Evolutionary conservation across 2,329 filamentous ascomycete species (phyloP), one percentile per base, ranked within the genome.

Genomic region (Neonectria sp.): DNA sequence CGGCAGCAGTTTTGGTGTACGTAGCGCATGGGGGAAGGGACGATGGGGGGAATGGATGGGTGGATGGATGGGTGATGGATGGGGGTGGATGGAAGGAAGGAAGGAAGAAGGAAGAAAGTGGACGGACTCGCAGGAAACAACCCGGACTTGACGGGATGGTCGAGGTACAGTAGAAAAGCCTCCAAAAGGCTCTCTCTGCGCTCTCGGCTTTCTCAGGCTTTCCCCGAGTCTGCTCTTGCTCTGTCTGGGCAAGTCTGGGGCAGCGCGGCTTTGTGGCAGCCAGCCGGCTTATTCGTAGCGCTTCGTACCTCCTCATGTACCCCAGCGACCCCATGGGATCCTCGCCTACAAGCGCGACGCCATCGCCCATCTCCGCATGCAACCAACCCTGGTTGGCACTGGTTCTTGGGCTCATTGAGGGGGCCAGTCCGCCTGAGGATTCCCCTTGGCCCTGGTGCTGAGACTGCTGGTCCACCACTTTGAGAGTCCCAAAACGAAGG

Each of bases 281-380:
- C 40, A 53, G 58, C 43, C 35, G 17, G 29, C 27, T 53, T 49
- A 31, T 29, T 52, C 8, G 27, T 29, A 43, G 60, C 31, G 17
- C 40, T 40, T 27, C 33, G 12, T 51, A 35, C 25, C 35, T 46
- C 49, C 45, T 48, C 55, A 60, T 60, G 63, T 60, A 65, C 52
- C 63, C 63, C 57, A 45, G 57, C 52, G 21, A 56, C 53, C 58
- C 45, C 63, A 61, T 65, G 63, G 56, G 56, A 65, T 65, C 63
- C 57, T 43, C 57, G 45, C 57, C 53, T 27, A 33, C 48, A 27
- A 37, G 52, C 21, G 51, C 53, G 35, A 43, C 53, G 33, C 65
- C 40, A 63, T 60, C 62, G 24, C 46, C 56, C 55, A 71, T 71
- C 68, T 67, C 72, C 68, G 63, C 72, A 68, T 58, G 46, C 49